These are phyloP conservation scores for Recurvomyces mirabilis DNA, from an alignment of 495 filamentous ascomycete species.

Conservation along the genomic window DNA sequence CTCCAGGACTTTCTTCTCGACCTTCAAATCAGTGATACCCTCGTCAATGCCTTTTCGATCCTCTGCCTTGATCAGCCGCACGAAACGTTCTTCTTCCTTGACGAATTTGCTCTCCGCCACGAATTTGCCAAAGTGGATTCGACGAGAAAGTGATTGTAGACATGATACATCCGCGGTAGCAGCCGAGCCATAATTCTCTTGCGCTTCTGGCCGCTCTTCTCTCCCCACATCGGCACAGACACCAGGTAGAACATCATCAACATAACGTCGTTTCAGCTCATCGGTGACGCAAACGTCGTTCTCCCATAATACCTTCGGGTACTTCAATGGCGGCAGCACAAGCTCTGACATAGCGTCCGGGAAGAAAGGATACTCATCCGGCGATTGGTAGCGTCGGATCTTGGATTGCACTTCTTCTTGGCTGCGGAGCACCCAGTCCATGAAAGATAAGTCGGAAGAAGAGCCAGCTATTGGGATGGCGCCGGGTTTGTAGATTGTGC, in stretches of 20 bases:
- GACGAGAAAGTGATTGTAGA: slow-evolving; percentile 79
- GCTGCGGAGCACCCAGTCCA: slow-evolving; percentile 85
- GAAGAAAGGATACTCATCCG: slow-evolving; percentile 98
- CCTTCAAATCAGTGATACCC: slow-evolving; percentile 79
- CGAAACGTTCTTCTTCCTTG: slow-evolving; percentile 69
- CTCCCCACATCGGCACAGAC: slow-evolving; percentile 63
- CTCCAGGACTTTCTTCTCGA: slow-evolving; percentile 88
- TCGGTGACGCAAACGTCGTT: slow-evolving; percentile 90
- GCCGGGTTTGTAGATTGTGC: slow-evolving; percentile 70
- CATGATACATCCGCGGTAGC: slow-evolving; percentile 85
- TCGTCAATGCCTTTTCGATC: slow-evolving; percentile 73
- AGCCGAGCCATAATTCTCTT: slow-evolving; percentile 91
- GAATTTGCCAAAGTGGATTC: slow-evolving; percentile 98
- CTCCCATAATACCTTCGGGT: slow-evolving; percentile 81
- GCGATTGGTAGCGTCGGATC: slow-evolving; percentile 87
- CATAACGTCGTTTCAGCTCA: slow-evolving; percentile 76
- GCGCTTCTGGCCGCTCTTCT: slow-evolving; percentile 58
- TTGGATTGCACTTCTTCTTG: slow-evolving; percentile 87
- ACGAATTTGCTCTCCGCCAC: slow-evolving; percentile 97
- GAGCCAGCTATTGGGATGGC: slow-evolving; percentile 68
- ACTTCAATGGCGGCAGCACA: slow-evolving; percentile 75
- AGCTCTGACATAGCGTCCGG: slow-evolving; percentile 67
- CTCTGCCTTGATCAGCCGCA: slow-evolving; percentile 61
- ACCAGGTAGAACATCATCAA: slow-evolving; percentile 66
- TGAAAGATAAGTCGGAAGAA: slow-evolving; percentile 54